Evolutionary conservation across 805 yeast genomes (phyloP), one percentile per base, ranked within the genome.

Genomic region (Myxozyma neotropica): DNA sequence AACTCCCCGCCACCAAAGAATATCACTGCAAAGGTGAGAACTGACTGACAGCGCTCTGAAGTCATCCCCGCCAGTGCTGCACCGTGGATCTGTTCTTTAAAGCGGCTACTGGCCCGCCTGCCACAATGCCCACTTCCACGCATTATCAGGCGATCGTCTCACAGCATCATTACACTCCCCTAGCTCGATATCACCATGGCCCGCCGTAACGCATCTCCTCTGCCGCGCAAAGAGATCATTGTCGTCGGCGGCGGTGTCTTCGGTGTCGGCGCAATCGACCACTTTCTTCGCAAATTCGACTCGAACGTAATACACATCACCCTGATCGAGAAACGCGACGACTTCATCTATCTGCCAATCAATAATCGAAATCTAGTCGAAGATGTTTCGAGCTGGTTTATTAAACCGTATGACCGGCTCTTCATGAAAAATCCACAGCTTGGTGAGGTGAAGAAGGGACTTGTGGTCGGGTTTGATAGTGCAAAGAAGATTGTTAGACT

Each of bases 201-300:
- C n/a, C n/a, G n/a, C n/a, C n/a, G 24, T 17, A 40, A 40, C 19
- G 44, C 12, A 40, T 17, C 44, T 17, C 44, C 15, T 19, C 44
- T 17, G n/a, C 24, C 44, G 3, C 51, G 51, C 40, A 31, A 33
- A 21, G 51, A 53, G 44, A 31, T 53, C 33, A 43, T 54, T 13
- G 24, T 54, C 44, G 58, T 54, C 35, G 58, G 58, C 38, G 58
- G 58, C 8, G 58, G 58, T 40, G 40, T 54, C 40, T 46, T 24
- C 29, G 58, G 58, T 8, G 21, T 46, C 24, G 48, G 33, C 15
- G 23, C 44, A 5, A 23, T 40, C 21, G 12, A 35, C 17, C 12
- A 24, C 3, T 38, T 38, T 17, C 12, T 50, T 15, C 35, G 46
- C 45, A n/a, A 50, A n/a, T 13, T 40, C 12, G 36, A 26, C 29